Conservation (phyloP, 2,329 filamentous ascomycete species). For the Pleomassaria siparia region DNA sequence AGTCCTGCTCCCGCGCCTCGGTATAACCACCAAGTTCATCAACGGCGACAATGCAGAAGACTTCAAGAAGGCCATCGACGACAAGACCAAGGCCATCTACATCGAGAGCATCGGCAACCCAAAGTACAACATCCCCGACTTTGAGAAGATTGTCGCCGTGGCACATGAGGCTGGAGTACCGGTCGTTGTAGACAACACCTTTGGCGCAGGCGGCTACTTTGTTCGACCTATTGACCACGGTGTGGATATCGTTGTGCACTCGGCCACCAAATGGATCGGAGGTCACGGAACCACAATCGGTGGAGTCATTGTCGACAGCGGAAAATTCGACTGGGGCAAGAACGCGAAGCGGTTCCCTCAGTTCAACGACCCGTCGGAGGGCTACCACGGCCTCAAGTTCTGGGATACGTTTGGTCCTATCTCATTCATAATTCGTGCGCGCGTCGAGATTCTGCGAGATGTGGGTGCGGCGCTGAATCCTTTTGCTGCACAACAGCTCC, state of each 20-base stretch:
- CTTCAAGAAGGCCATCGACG: constrained; percentile 81
- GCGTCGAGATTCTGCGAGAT: constrained; percentile 89
- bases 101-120: constrained; percentile 94
- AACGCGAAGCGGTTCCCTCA: constrained; percentile 84
- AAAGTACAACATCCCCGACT: constrained; percentile 87
- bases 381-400: constrained; percentile 93
- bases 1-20: constrained; percentile 82
- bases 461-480: constrained; percentile 81
- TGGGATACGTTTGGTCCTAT: constrained; percentile 86
- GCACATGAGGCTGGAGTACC: constrained; percentile 68
- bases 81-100: constrained; percentile 90
- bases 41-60: constrained; percentile 77
- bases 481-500: constrained; percentile 88
- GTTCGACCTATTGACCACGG: constrained; percentile 84
- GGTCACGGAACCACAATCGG: constrained; percentile 92
- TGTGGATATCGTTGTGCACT: constrained; percentile 92
- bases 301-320: constrained; percentile 82
- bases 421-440: constrained; percentile 79
- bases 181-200: constrained; percentile 80
- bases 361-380: constrained; percentile 83
- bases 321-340: constrained; percentile 93
- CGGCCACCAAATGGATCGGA: constrained; percentile 95
- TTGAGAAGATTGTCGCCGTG: constrained; percentile 80
- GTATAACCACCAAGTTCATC: constrained; percentile 86
- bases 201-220: constrained; percentile 90